A percentile compares a stretch with the other conserved stretches of the same genome.
These are phyloP conservation scores for Candida ovalis DNA, from an alignment of 805 yeast species.

Conservation along the genomic window DNA sequence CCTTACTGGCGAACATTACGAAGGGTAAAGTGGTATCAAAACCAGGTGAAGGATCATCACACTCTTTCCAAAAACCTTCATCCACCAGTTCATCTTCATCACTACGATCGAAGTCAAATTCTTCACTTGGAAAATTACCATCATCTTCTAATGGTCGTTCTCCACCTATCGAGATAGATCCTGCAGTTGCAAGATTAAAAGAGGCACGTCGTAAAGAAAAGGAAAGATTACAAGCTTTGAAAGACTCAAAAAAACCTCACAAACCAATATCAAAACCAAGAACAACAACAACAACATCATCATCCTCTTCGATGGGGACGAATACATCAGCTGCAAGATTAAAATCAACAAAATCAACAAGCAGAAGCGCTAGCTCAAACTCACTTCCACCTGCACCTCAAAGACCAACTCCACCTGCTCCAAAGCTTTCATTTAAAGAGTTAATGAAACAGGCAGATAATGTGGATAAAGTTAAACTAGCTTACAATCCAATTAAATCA, in stretches of 20 bases:
- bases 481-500: constrained; percentile 23
- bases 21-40: constrained; percentile 17
- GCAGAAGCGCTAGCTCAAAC: constrained; percentile 1
- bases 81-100: not conserved
- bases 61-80: not conserved
- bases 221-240: constrained; percentile 35
- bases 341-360: constrained; percentile 1
- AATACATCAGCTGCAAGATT: not conserved
- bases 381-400: constrained; percentile 1
- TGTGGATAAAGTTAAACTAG: constrained; percentile 49
- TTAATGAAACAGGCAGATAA: constrained; percentile 65
- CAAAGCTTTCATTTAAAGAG: constrained; percentile 58
- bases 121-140: not conserved
- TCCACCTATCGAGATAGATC: constrained; percentile 41
- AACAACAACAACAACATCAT: constrained; percentile 5
- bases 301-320: constrained; percentile 4
- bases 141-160: not conserved
- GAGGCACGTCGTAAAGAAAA: constrained; percentile 60
- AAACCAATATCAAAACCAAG: constrained; percentile 1
- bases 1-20: constrained; percentile 29
- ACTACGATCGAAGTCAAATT: not conserved
- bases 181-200: constrained; percentile 66
- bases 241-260: constrained; percentile 20
- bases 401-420: constrained; percentile 22
- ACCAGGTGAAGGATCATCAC: not conserved